Base-by-base conservation (phyloP, 257 asterid genomes). In the Primulina tabacum region DNA sequence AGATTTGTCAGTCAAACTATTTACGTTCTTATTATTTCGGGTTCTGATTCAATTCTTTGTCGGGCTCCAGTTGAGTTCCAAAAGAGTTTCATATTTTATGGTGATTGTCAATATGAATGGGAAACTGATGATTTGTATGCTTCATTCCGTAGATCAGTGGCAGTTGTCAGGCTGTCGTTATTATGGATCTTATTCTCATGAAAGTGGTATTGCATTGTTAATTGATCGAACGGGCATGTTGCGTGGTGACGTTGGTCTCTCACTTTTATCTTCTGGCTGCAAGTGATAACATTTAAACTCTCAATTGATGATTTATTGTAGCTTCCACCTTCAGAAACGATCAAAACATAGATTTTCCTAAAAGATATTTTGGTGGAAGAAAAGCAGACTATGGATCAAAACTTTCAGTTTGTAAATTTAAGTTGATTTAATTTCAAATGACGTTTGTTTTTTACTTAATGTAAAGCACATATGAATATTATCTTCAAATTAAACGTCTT, bases 81-180 rank as follows among this genome's bases (percentile, higher is more conserved):
- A 67, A 55, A 32, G 52, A 67, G 72, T 71, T 61, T 67, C 35
- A 16, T 8, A 30, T 40, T 24, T 70, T 71, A 68, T 71, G 29
- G 65, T 26, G 21, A 14, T 17, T 43, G 64, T 62, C 20, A 33
- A 1, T 18, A 28, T 29, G 68, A 62, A 60, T 55, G 28, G 7
- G 28, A 52, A 58, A 24, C 34, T 58, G 11, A 20, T 71, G 32
- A 60, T 67, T 50, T 14, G 4, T 47, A 16, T 50, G 57, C 8
- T 50, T 50, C 57, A 50, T 50, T 12, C 57, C 8, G 8, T 16
- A 50, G 21, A 50, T 50, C 21, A 50, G 21, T 50, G 20, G 8
- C 57, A 50, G 8, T 43, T 17, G 57, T 50, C 21, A 4, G 8
- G 4, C 20, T 16, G 8, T 50, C 21, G 20, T 17, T 50, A 17